A percentile compares a stretch with the other conserved stretches of the same genome.
Conservation (phyloP, 1,284 basidiomycete species). For the Rhodotorula sp. region DNA sequence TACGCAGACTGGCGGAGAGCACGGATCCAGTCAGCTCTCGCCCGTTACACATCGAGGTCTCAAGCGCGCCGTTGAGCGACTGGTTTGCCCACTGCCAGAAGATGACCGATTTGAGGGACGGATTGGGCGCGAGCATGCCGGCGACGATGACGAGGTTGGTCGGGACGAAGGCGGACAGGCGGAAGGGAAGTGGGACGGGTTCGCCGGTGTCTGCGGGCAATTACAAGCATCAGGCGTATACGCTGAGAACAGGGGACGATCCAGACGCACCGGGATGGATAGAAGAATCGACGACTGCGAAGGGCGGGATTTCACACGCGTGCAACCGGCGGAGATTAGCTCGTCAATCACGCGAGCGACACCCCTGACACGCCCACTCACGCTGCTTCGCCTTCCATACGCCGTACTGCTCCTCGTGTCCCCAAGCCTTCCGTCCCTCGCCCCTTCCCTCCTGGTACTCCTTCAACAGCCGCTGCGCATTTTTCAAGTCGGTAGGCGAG, state of each 20-base stretch:
- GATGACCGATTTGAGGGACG: conserved; percentile 45
- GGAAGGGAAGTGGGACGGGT: conserved; percentile 55
- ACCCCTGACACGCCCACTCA: conserved; percentile 39
- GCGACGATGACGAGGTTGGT: conserved; percentile 54
- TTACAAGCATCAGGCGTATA: neutral
- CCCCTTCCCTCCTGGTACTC: conserved; percentile 49
- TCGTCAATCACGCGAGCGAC: too few relatives aligned
- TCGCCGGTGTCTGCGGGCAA: conserved; percentile 50
- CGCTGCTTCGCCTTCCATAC: conserved; percentile 52
- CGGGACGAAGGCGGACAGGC: conserved; percentile 56
- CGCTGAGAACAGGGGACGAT: too few relatives aligned
- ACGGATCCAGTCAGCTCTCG: neutral
- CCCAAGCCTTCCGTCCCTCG: conserved; percentile 47
- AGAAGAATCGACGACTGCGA: conserved; percentile 44
- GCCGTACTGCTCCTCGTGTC: conserved; percentile 46
- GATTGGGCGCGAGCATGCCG: conserved; percentile 47
- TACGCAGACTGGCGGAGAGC: conserved; percentile 35
- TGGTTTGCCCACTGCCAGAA: conserved; percentile 60
- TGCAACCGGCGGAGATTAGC: neutral
- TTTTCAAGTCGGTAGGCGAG: conserved; percentile 47
- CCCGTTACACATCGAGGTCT: neutral
- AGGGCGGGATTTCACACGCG: too few relatives aligned
- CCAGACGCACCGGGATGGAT: conserved; percentile 40
- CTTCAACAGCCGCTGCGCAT: conserved; percentile 47
- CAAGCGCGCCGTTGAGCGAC: conserved; percentile 49